A percentile compares a stretch with the other conserved stretches of the same genome.
These are phyloP conservation scores for Globisporangium viniferum DNA, from an alignment of 352 stramenopile genomes.

Conservation along the genomic window DNA sequence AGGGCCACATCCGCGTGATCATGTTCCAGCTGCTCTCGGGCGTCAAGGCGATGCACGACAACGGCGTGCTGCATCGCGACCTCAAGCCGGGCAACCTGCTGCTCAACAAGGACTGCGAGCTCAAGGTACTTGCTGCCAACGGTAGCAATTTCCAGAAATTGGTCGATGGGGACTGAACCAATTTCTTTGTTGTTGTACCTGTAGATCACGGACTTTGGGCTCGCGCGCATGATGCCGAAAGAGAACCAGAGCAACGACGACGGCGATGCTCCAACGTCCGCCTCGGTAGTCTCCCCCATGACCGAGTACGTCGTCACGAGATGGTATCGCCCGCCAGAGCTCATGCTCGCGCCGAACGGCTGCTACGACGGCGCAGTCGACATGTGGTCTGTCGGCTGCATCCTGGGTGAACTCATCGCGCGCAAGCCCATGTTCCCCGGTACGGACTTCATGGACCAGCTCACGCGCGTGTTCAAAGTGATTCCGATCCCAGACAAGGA, in stretches of 20 bases:
- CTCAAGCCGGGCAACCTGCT: constrained; percentile 94
- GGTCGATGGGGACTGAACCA: background rate
- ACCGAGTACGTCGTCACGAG: constrained; percentile 90
- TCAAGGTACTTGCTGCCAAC: constrained; percentile 41
- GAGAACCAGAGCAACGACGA: constrained; percentile 24
- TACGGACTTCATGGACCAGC: constrained; percentile 84
- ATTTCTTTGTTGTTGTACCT: background rate
- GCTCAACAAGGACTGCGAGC: constrained; percentile 90
- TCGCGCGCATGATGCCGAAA: constrained; percentile 85
- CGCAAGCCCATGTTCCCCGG: constrained; percentile 79
- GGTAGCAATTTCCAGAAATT: too few relatives aligned
- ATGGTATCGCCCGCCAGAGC: constrained; percentile 91
- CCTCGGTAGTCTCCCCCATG: constrained; percentile 59
- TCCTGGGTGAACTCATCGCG: constrained; percentile 90
- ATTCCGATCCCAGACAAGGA: constrained; percentile 66
- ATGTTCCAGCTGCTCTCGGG: constrained; percentile 84
- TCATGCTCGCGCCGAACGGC: constrained; percentile 90
- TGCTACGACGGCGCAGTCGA: constrained; percentile 87
- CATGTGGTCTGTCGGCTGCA: constrained; percentile 89
- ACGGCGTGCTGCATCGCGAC: constrained; percentile 92
- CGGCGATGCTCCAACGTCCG: constrained; percentile 14
- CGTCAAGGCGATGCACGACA: constrained; percentile 92
- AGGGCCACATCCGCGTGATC: constrained; percentile 83
- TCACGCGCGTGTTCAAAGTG: constrained; percentile 78
- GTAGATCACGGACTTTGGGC: constrained; percentile 92